A percentile compares a stretch with the other conserved stretches of the same genome.
Evolutionary conservation across 768 basidiomycete genomes (phyloP).

Genomic region (Boletus sp.): DNA sequence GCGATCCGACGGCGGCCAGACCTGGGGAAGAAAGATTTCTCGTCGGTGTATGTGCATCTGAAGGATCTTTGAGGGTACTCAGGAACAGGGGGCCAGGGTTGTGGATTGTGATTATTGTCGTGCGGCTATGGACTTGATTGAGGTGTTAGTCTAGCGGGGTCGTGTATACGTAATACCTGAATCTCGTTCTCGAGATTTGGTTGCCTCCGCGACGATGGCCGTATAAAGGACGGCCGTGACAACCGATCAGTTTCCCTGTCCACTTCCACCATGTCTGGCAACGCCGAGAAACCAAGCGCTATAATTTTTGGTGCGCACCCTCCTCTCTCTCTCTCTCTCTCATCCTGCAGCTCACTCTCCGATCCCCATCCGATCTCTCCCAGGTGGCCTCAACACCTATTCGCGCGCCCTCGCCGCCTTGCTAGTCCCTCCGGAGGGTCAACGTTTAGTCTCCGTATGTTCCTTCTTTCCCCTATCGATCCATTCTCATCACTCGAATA

Average conservation of each 20-base stretch:
- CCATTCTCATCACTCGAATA: slow-evolving; percentile 4
- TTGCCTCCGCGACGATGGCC: slow-evolving; percentile 24
- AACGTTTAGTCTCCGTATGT: slow-evolving; percentile 69
- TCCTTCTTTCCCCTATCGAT: slow-evolving; percentile 8
- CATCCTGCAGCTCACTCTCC: not conserved
- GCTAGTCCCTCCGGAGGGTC: slow-evolving; percentile 65
- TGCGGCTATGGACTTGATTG: not conserved
- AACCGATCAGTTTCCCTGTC: slow-evolving; percentile 19
- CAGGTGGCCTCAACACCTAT: slow-evolving; percentile 80
- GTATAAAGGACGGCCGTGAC: slow-evolving; percentile 24
- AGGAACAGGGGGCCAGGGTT: too few species aligned
- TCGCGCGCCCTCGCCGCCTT: slow-evolving; percentile 66
- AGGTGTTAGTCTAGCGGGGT: not conserved
- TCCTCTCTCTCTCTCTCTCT: not conserved
- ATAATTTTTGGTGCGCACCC: slow-evolving; percentile 69
- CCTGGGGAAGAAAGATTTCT: slow-evolving; percentile 72
- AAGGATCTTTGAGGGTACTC: slow-evolving; percentile 15
- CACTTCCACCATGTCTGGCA: slow-evolving; percentile 32
- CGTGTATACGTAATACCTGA: slow-evolving; percentile 14
- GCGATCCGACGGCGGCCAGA: slow-evolving; percentile 54
- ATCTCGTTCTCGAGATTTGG: slow-evolving; percentile 12
- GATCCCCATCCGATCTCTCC: slow-evolving; percentile 3
- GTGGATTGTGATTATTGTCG: not conserved
- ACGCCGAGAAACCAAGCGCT: slow-evolving; percentile 51
- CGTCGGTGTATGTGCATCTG: slow-evolving; percentile 71